These are phyloP conservation scores for Macrophomina pseudophaseolina DNA, from an alignment of 2,329 filamentous ascomycete genomes.

Conservation along the genomic window DNA sequence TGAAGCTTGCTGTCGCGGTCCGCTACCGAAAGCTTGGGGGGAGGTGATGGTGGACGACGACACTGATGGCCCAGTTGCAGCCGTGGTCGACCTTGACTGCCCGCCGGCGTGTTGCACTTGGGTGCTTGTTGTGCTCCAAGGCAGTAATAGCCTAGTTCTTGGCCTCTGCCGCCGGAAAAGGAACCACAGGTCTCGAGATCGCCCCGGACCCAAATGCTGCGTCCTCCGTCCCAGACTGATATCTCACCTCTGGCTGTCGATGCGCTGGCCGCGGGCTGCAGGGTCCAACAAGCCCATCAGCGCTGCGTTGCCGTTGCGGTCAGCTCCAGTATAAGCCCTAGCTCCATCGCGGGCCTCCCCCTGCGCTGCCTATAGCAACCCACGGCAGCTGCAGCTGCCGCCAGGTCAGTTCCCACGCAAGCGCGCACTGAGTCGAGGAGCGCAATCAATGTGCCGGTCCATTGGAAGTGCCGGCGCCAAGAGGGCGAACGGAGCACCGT, in stretches of 20 bases:
- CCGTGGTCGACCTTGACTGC: no score
- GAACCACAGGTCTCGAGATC: background rate
- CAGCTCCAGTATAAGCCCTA: conserved; percentile 13
- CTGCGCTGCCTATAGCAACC: background rate
- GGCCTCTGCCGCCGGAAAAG: background rate
- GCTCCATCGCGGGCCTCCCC: background rate
- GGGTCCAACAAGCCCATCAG: conserved; percentile 13
- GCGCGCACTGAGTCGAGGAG: background rate
- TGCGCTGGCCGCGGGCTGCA: conserved; percentile 7
- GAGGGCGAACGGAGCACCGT: background rate
- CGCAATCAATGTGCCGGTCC: background rate
- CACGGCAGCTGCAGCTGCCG: background rate
- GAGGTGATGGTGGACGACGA: background rate
- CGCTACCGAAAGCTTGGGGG: conserved; percentile 10
- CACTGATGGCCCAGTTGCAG: no score
- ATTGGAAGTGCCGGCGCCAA: conserved; percentile 4
- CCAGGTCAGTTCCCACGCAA: background rate
- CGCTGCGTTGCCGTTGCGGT: background rate
- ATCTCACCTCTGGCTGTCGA: background rate
- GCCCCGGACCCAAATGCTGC: conserved; percentile 4
- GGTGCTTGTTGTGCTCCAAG: conserved; percentile 4
- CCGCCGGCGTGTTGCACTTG: background rate
- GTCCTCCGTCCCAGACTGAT: background rate
- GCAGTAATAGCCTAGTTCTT: conserved; percentile 13
- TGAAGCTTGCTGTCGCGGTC: background rate